Base-by-base conservation (phyloP, 2,329 filamentous ascomycete genomes). In the Aspergillus fischeri region DNA sequence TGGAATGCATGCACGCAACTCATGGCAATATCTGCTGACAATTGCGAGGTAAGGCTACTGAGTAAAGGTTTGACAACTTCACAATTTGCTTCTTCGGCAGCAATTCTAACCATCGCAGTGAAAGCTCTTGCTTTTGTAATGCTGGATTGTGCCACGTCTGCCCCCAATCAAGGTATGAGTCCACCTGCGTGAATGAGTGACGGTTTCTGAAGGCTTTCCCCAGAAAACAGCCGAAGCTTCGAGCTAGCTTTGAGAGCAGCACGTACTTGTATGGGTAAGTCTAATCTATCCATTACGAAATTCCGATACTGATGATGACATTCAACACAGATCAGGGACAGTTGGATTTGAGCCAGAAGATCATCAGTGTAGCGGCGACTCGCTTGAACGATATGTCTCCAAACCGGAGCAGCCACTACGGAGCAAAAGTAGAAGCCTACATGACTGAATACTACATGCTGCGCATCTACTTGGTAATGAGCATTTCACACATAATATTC, bases 231-330 rank as follows among this genome's bases (percentile, higher is more conserved):
- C 29, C 83, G 88, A 55, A 71, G 91, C 21, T 77, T 91, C 68
- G 86, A 83, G 66, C 75, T 90, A 63, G 86, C 86, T 10, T 75
- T 95, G 56, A 90, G 87, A 68, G 80, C 86, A 4, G 82, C 81
- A 21, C 83, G 80, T 64, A 78, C 78, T 44, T 91, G 87, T 63
- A 76, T 94, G 47, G 81, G 84, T 81, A 77, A 25, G 20, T 27
- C 21, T 27, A 7, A n/a, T 62, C 51, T 48, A 45, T 50, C n/a
- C 2, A 2, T 49, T 9, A 27, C 20, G 8, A 14, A 20, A 14
- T 21, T n/a, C 20, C 0, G 21, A 20, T 1, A 17, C 4, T 8
- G 14, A 28, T 35, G 28, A 29, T 54, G 35, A 54, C 17, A 17
- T n/a, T 14, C 8, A 9, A 6, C 14, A 38, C 71, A 80, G 83